phyloP scores from a whole-genome alignment of 352 stramenopile genomes.

The Globisporangium paddicum region DNA sequence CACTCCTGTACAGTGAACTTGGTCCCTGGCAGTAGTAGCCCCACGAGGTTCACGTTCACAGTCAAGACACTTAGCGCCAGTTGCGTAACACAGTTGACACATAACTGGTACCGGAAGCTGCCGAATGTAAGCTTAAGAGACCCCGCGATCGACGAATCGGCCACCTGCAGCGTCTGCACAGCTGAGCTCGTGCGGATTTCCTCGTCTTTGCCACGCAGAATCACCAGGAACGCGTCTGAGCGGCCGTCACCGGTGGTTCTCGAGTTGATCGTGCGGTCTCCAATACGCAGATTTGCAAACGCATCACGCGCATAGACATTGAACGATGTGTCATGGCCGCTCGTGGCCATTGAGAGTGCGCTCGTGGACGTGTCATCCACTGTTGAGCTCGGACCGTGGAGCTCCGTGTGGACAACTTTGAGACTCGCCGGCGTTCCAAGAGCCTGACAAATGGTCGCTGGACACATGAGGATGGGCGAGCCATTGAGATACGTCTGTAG shows the following conservation, averaged over 20 bases:
- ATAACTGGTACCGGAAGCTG: slow-evolving; percentile 47
- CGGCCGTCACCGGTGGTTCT: slow-evolving; percentile 70
- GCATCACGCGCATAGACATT: slow-evolving; percentile 86
- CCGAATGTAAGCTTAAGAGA: slow-evolving; percentile 77
- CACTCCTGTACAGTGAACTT: slow-evolving; percentile 74
- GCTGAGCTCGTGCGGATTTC: slow-evolving; percentile 85
- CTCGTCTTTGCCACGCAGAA: slow-evolving; percentile 62
- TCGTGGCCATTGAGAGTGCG: slow-evolving; percentile 74
- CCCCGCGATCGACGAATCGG: slow-evolving; percentile 21
- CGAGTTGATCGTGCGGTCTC: slow-evolving; percentile 64
- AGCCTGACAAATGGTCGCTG: slow-evolving; percentile 40
- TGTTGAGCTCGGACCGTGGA: slow-evolving; percentile 87
- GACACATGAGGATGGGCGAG: slow-evolving; percentile 90
- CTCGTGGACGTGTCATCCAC: slow-evolving; percentile 65
- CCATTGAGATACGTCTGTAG: slow-evolving; percentile 75
- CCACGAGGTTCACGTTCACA: slow-evolving; percentile 57
- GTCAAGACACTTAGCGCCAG: slow-evolving; percentile 48
- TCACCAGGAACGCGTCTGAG: slow-evolving; percentile 92
- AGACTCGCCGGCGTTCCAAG: slow-evolving; percentile 58
- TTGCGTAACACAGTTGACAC: slow-evolving; percentile 44
- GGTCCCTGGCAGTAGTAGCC: slow-evolving; percentile 37
- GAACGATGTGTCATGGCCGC: slow-evolving; percentile 85
- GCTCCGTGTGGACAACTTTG: slow-evolving; percentile 83
- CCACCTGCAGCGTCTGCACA: slow-evolving; percentile 63
- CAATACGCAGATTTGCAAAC: slow-evolving; percentile 91